Evolutionary conservation across 2,329 filamentous ascomycete genomes (phyloP), one percentile per base, ranked within the genome.

Genomic region (Curvularia verruculosa): DNA sequence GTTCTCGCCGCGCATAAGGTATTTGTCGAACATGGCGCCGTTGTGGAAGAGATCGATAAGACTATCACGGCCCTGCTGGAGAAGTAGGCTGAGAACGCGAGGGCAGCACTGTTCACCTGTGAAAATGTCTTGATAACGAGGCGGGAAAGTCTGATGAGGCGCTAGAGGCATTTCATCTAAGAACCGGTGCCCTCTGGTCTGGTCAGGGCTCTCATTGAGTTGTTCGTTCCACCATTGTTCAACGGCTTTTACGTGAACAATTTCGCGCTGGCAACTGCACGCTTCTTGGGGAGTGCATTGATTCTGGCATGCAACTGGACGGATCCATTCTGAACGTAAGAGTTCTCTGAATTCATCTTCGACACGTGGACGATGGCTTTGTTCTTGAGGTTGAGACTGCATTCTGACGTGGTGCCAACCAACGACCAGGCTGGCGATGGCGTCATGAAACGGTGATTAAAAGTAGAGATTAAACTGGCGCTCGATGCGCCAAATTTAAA

Each of bases 381-480:
- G 29, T 15, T 59, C 7, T 24, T 44, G 3, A 46, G 26, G 6
- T 45, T 28, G 10, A 10, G n/a, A 12, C n/a, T 7, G 12, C 50
- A 55, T 58, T 26, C 4, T 49, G 43, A 58, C 43, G 55, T 56
- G 58, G 52, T 52, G 29, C 49, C 49, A 52, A 46, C 44, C 47
- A 49, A 24, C 18, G 0, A 47, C 39, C 54, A 59, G 53, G 49
- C 45, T 56, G 43, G 46, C 37, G 9, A 37, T 21, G 28, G 6
- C 21, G 46, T 48, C 31, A 48, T 50, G 46, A 49, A 36, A 40
- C 8, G 12, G 40, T 41, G 43, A 18, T 28, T 8, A 21, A 21
- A 1, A 19, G 31, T 46, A 48, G 18, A 46, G 24, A 23, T 10
- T 29, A 15, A 28, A 19, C 3, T 6, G 9, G 43, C 18, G 43